phyloP scores from a whole-genome alignment of 169 alveolate genomes.

The Toxoplasma gondii region DNA sequence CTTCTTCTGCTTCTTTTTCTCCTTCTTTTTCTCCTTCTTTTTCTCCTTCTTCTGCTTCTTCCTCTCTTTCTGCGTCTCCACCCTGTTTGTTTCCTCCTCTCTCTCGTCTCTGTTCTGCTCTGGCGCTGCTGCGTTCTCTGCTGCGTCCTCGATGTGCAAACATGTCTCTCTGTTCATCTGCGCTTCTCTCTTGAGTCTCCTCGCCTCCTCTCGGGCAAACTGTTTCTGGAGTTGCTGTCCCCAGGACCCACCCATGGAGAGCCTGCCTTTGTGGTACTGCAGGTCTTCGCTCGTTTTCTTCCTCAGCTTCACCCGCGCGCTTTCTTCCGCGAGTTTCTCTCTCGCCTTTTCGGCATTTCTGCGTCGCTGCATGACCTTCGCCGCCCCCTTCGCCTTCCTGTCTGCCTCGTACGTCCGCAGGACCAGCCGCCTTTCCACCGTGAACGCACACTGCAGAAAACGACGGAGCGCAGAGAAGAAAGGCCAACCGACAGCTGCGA shows the following conservation, averaged over 20 bases:
- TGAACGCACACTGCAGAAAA: conserved; percentile 17
- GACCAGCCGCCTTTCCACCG: conserved; percentile 17
- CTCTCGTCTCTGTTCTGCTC: neutral
- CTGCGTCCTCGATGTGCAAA: neutral
- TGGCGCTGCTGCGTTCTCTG: neutral
- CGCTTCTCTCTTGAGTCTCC: neutral
- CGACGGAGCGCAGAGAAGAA: neutral
- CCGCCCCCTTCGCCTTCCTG: neutral
- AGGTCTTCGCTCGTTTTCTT: neutral
- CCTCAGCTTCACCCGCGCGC: neutral
- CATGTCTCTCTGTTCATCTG: neutral
- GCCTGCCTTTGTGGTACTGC: neutral
- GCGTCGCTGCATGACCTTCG: neutral
- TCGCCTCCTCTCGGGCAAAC: neutral
- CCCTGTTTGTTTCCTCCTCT: neutral
- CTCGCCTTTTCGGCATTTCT: neutral
- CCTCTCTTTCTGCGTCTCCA: neutral
- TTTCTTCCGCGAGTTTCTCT: neutral
- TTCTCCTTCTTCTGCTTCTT: neutral
- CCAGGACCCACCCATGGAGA: neutral
- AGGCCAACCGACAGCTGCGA: neutral
- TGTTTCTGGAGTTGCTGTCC: neutral
- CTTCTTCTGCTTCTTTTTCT: neutral
- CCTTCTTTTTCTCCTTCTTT: neutral
- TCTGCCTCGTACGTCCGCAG: neutral